These are phyloP conservation scores for Candida methanosorbosa DNA, from an alignment of 805 yeast species.

Conservation along the genomic window DNA sequence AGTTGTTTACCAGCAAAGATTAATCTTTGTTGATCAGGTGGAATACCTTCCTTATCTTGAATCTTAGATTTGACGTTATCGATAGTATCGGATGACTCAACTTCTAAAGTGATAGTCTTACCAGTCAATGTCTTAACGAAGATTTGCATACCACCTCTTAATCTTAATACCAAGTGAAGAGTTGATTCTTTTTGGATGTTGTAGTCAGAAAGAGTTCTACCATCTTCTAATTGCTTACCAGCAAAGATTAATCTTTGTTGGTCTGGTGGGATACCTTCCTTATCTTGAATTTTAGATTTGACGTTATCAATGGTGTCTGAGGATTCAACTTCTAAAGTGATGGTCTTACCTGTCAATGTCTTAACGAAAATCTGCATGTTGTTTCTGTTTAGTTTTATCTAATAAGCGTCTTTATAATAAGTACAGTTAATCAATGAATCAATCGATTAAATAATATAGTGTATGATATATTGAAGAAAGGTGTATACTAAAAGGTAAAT, in stretches of 20 bases:
- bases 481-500: not conserved
- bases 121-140: conserved; percentile 82
- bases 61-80: conserved; percentile 35
- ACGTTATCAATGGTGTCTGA: conserved; percentile 36
- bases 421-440: not conserved
- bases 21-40: conserved; percentile 33
- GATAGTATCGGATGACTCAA: conserved; percentile 35
- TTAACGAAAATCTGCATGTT: conserved; percentile 72
- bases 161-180: conserved; percentile 25
- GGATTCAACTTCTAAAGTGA: conserved; percentile 79
- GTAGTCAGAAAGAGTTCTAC: conserved; percentile 90
- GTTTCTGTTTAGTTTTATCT: conserved; percentile 38
- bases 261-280: conserved; percentile 35
- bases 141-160: conserved; percentile 49
- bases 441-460: not conserved
- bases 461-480: not conserved
- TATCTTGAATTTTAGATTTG: conserved; percentile 33
- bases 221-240: conserved; percentile 41
- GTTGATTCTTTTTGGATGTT: conserved; percentile 35
- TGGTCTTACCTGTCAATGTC: conserved; percentile 84
- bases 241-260: conserved; percentile 34
- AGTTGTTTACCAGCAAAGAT: conserved; percentile 41
- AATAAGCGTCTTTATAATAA: conserved; percentile 40
- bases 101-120: conserved; percentile 95
- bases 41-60: conserved; percentile 34